Base-by-base conservation (phyloP, 2,329 filamentous ascomycete species). In the Epichloe hybrida region DNA sequence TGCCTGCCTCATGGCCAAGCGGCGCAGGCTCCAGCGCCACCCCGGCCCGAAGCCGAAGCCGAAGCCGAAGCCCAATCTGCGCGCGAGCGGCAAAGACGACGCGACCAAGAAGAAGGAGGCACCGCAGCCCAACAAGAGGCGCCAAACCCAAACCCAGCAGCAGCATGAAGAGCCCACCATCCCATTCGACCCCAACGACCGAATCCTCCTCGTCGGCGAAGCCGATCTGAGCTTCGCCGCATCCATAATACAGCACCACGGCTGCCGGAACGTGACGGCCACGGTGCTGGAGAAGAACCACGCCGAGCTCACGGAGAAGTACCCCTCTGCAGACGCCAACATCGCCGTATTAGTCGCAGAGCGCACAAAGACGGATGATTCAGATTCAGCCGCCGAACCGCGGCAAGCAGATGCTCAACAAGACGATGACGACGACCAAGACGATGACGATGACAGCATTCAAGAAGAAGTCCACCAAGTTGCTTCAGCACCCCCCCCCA, bases 171-270 rank as follows among this genome's bases (percentile, higher is more conserved):
- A 59, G 41, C 80, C 74, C 23, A 77, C 71, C 4, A 81, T 90
- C 21, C 86, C 86, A 15, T 90, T 91, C 66, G 65, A 73, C 23
- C 69, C 76, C 39, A 68, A 76, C 58, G 80, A 89, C 57, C 70
- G 76, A 58, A 88, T 91, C 55, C 79, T 93, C 6, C 77, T 91
- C 3, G 69, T 91, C 48, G 87, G 87, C 59, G 87, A 93, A 63
- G 87, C 81, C 56, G 87, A 94, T 66, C 79, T 93, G 61, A 88
- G 84, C 63, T 91, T 89, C 64, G 78, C 86, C 12, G 75, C 76
- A 31, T 82, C 80, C 2, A 73, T 91, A 2, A 72, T 84, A 49
- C 66, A 74, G 49, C 73, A 84, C 59, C 84, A 88, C 67, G 74
- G 72, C 56, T 87, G 81, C 69, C 74, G 70, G 53, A 72, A 81